Percentiles rank a stretch among this genome's conserved stretches.
Evolutionary conservation across 1,284 basidiomycete species (phyloP).

Genomic region (Cronartium ribicola): DNA sequence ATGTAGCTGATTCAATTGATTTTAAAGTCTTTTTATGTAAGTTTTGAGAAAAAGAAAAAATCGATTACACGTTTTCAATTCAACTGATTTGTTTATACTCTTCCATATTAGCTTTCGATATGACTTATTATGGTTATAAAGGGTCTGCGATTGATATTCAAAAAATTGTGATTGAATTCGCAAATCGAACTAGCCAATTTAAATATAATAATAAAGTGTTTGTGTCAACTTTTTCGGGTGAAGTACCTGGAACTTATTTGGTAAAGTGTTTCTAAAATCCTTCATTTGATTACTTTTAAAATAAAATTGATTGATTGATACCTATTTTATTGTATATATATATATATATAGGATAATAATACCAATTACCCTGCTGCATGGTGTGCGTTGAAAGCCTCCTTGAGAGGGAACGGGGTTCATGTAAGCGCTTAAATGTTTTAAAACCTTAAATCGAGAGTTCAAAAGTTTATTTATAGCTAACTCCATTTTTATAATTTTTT

Average conservation of each 20-base stretch:
- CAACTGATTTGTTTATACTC: not conserved
- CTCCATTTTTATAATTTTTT: not conserved
- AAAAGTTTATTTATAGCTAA: not conserved
- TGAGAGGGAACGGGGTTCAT: constrained; percentile 25
- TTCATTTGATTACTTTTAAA: not conserved
- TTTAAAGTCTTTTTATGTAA: constrained; percentile 24
- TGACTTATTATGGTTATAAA: constrained; percentile 29
- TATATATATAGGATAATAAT: constrained; percentile 16
- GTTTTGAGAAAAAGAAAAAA: not conserved
- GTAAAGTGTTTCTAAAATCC: not conserved
- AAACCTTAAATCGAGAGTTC: too few species aligned
- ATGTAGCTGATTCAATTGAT: constrained; percentile 19
- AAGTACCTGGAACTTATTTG: constrained; percentile 30
- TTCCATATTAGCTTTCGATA: constrained; percentile 23
- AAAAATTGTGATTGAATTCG: constrained; percentile 11
- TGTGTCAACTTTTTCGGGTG: constrained; percentile 35
- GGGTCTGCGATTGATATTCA: constrained; percentile 31
- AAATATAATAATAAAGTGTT: constrained; percentile 21
- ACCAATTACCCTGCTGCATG: constrained; percentile 32
- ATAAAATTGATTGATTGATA: not conserved
- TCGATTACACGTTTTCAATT: not conserved
- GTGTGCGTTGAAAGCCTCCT: constrained; percentile 25
- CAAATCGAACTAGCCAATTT: constrained; percentile 31
- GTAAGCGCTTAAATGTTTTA: constrained; percentile 2
- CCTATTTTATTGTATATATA: not conserved